phyloP scores from a whole-genome alignment of 2,329 filamentous ascomycete species.

The Huntiella bhutanensis region DNA sequence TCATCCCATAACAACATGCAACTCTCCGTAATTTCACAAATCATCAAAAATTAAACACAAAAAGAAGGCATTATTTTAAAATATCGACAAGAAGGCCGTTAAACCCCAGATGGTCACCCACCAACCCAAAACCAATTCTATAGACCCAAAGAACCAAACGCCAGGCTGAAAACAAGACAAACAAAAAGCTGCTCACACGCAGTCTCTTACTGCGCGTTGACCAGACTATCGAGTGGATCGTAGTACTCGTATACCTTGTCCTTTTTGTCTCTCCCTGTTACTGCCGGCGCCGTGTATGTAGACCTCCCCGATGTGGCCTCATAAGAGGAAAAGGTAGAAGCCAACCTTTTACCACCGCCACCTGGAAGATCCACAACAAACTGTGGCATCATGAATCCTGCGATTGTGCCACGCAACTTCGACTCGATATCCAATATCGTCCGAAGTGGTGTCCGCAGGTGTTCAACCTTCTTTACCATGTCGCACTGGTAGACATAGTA shows the following conservation, averaged over 20 bases:
- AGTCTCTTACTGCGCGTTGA: not conserved
- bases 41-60: no score
- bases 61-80: no score
- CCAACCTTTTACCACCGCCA: slow-evolving; percentile 43
- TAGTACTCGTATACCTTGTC: slow-evolving; percentile 35
- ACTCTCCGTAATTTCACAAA: no score
- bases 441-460: slow-evolving; percentile 40
- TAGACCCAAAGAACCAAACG: no score
- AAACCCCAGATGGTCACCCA: no score
- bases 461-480: slow-evolving; percentile 41
- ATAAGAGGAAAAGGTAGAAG: slow-evolving; percentile 33
- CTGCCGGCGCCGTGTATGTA: slow-evolving; percentile 34
- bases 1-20: no score
- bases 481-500: slow-evolving; percentile 51
- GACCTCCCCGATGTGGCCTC: slow-evolving; percentile 33
- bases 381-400: slow-evolving; percentile 42
- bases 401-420: slow-evolving; percentile 38
- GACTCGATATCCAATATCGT: slow-evolving; percentile 39
- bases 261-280: slow-evolving; percentile 26
- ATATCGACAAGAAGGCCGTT: no score
- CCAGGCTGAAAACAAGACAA: no score
- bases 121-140: no score
- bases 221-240: slow-evolving; percentile 25
- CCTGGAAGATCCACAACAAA: slow-evolving; percentile 46
- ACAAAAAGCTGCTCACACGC: no score